A percentile compares a stretch with the other conserved stretches of the same genome.
Conservation (phyloP, 2,329 filamentous ascomycete species). For the Aspergillus glaucus region DNA sequence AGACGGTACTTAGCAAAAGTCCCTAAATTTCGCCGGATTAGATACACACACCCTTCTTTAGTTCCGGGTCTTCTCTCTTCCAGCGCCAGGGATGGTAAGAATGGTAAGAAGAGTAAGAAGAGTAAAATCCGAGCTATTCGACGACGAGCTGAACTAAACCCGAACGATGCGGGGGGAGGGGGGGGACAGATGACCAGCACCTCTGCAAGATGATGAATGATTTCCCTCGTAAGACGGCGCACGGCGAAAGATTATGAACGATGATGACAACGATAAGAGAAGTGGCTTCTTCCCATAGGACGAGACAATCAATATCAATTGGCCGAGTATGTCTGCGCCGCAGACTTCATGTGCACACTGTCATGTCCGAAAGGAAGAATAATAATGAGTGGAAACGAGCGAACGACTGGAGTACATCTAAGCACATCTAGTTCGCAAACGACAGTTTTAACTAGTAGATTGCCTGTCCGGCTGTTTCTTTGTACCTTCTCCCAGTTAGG, state of each 20-base stretch:
- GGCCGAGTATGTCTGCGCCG: neutral
- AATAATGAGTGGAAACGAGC: neutral
- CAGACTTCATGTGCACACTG: neutral
- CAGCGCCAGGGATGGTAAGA: too few species aligned
- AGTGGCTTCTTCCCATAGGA: neutral
- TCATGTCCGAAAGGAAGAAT: neutral
- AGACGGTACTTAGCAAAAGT: too few species aligned
- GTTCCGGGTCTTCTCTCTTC: too few species aligned
- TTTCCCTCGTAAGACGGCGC: too few species aligned
- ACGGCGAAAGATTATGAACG: too few species aligned
- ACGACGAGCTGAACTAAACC: neutral
- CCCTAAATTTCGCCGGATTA: too few species aligned
- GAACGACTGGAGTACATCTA: neutral
- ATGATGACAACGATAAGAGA: neutral
- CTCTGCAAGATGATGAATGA: too few species aligned
- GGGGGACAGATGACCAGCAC: neutral
- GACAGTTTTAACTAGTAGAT: conserved; percentile 15
- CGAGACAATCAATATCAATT: neutral
- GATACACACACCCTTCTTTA: too few species aligned
- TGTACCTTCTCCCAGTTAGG: neutral
- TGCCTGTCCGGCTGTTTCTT: conserved; percentile 11
- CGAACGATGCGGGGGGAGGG: neutral
- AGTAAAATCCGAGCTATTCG: too few species aligned
- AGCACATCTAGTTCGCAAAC: conserved; percentile 12
- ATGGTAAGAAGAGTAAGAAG: too few species aligned